Evolutionary conservation across 805 yeast genomes (phyloP).

Genomic region (Saccharomyces jurei): DNA sequence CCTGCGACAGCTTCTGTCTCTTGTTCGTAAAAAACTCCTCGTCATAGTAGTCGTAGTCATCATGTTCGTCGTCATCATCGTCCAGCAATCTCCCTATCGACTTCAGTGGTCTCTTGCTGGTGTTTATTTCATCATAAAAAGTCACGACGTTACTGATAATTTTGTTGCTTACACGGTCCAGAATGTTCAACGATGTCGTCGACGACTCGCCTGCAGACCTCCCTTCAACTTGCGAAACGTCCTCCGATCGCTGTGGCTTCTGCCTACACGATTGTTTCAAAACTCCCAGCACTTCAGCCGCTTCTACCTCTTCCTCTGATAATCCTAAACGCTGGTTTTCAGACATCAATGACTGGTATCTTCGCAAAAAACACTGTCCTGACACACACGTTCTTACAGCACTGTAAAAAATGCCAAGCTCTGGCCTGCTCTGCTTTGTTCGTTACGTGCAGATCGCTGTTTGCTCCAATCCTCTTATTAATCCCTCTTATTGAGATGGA

Average conservation of each 20-base stretch:
- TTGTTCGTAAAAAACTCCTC: constrained; percentile 8
- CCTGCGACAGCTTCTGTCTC: constrained; percentile 32
- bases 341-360: neutral
- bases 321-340: constrained; percentile 4
- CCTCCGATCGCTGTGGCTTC: constrained; percentile 2
- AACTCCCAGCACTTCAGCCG: constrained; percentile 23
- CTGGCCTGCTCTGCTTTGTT: neutral
- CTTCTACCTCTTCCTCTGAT: constrained; percentile 23
- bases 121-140: constrained; percentile 35
- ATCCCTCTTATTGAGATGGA: neutral
- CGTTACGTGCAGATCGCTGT: neutral
- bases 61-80: constrained; percentile 16
- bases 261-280: constrained; percentile 11
- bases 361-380: neutral
- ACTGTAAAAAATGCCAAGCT: neutral
- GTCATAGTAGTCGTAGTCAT: constrained; percentile 7
- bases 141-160: constrained; percentile 41
- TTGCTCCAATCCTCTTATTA: neutral
- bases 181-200: constrained; percentile 7
- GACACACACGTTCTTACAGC: neutral
- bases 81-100: constrained; percentile 32
- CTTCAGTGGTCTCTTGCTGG: constrained; percentile 34
- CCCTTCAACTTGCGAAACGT: neutral
- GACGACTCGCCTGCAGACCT: constrained; percentile 20
- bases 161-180: constrained; percentile 16